Base-by-base conservation (phyloP, 495 filamentous ascomycete species). In the Oleoguttula mirabilis region DNA sequence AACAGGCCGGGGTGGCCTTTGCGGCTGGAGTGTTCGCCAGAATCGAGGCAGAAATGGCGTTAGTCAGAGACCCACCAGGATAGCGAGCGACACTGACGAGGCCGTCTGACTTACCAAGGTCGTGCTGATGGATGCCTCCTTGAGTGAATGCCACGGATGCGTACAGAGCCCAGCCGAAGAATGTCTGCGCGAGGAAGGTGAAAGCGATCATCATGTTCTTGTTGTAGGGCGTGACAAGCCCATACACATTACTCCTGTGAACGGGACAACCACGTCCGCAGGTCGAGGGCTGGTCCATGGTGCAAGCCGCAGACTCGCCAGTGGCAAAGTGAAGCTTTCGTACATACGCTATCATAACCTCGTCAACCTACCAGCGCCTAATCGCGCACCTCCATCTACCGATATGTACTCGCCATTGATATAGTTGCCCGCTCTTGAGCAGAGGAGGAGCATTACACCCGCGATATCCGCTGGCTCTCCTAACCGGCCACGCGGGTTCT, bases 401-500 rank as follows among this genome's bases (percentile, higher is more conserved):
- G 42, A 32, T 7, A 51, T 47, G 21, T 51, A 39, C 21, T 45
- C 51, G 10, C 51, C 51, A 22, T 54, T 54, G 16, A 88, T 68
- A 63, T 72, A 90, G 10, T 73, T 71, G 0, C 82, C 82, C 4
- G 80, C 84, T 39, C 69, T 65, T 45, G 78, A 81, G 21, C 71
- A 68, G 55, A 90, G 59, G 58, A 82, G 88, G 38, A 90, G 51
- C 58, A 80, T 85, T 23, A 80, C 68, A 5, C 84, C 84, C 3
- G 81, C 83, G 4, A 85, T 76, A 55, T 90, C 84, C 50, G 75
- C 59, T 0, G 80, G 74, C 19, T 62, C 69, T 6, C 84, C 84
- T 40, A 87, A 82, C 17, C 84, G 66, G 4, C 73, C 72, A 45
- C 85, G 55, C n/a, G 84, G 84, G 42, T 81, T 75, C 10, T 67